Percentiles rank a stretch among this genome's conserved stretches.
Evolutionary conservation across 208 protist genomes (phyloP).

Genomic region (Phytomonas francai): DNA sequence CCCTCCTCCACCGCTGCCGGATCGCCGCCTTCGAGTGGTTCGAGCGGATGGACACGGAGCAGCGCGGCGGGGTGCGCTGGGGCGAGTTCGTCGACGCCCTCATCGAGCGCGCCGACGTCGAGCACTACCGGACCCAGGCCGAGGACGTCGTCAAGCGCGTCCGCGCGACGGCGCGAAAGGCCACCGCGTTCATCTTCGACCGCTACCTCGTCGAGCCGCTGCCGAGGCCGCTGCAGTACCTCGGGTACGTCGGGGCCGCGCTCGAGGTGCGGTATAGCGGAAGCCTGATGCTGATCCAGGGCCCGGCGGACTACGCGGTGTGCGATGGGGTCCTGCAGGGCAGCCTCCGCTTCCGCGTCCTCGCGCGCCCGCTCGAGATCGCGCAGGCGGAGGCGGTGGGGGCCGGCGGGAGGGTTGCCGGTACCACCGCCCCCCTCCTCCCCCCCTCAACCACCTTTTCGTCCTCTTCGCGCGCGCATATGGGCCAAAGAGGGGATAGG

Average conservation of each 20-base stretch:
- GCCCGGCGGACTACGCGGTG: constrained; percentile 52
- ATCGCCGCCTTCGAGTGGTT: constrained; percentile 43
- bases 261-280: constrained; percentile 46
- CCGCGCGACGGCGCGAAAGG: too few relatives aligned
- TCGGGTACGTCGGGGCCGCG: constrained; percentile 47
- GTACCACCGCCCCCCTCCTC: too few relatives aligned
- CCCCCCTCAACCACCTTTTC: too few relatives aligned
- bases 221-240: constrained; percentile 29
- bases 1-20: constrained; percentile 32
- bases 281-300: constrained; percentile 54
- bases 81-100: constrained; percentile 56
- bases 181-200: constrained; percentile 61
- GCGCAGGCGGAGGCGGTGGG: constrained; percentile 28
- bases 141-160: constrained; percentile 35
- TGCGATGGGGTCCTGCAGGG: constrained; percentile 46
- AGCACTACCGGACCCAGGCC: constrained; percentile 39
- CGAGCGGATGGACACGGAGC: constrained; percentile 43
- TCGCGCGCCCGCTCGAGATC: constrained; percentile 37
- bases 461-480: too few relatives aligned
- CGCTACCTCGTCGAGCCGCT: constrained; percentile 60
- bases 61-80: constrained; percentile 57
- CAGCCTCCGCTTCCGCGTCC: constrained; percentile 48
- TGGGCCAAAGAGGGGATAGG: too few relatives aligned
- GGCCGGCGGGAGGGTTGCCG: too few relatives aligned
- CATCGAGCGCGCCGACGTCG: constrained; percentile 64